Evolutionary conservation across 2,329 filamentous ascomycete genomes (phyloP).

Genomic region (Calonectria pseudoreteaudii): DNA sequence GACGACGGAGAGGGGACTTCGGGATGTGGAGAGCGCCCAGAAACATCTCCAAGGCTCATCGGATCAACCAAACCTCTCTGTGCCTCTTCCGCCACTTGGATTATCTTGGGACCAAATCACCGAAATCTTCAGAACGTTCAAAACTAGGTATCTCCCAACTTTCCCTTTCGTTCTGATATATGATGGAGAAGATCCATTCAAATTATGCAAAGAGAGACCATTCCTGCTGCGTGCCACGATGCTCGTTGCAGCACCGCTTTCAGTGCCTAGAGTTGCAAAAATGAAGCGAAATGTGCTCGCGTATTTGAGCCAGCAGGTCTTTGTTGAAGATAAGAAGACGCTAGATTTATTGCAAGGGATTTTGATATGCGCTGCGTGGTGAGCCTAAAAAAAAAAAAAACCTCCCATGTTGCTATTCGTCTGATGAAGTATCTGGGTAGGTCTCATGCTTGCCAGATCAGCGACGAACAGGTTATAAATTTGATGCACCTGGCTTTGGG

Average conservation of each 20-base stretch:
- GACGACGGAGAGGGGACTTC: not conserved
- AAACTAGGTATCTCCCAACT: conserved; percentile 45
- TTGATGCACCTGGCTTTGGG: conserved; percentile 55
- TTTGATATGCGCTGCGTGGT: conserved; percentile 60
- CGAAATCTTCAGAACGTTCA: conserved; percentile 49
- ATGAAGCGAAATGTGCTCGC: conserved; percentile 56
- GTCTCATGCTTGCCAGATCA: conserved; percentile 50
- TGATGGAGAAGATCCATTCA: conserved; percentile 43
- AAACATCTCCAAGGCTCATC: not conserved
- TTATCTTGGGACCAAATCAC: conserved; percentile 55
- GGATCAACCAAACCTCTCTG: not conserved
- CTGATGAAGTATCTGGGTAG: conserved; percentile 33
- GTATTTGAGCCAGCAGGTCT: conserved; percentile 55
- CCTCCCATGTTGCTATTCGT: too few species aligned
- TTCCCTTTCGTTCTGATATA: conserved; percentile 55
- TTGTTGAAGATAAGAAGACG: conserved; percentile 54
- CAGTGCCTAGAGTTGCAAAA: conserved; percentile 45
- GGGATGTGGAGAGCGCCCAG: not conserved
- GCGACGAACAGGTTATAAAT: conserved; percentile 50
- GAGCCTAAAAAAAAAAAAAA: conserved; percentile 13
- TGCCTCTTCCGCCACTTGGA: conserved; percentile 45
- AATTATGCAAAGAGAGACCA: conserved; percentile 49
- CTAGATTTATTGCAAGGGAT: conserved; percentile 61
- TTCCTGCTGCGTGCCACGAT: conserved; percentile 54
- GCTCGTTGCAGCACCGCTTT: conserved; percentile 49